Base-by-base conservation (phyloP, 768 basidiomycete species). In the Tricholoma matsutake region DNA sequence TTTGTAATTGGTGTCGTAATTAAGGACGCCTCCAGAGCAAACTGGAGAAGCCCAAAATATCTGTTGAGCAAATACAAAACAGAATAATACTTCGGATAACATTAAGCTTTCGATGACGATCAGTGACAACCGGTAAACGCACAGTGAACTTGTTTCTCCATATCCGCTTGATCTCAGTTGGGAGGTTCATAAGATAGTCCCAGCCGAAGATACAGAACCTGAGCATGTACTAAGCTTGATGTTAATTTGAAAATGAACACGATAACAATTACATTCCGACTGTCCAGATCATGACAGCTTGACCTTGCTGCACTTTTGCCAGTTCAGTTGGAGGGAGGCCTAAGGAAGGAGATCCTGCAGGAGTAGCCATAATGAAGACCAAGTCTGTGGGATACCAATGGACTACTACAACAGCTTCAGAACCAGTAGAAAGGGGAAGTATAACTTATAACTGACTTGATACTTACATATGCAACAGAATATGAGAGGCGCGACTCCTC, bases 151-250 rank as follows among this genome's bases (percentile, higher is more conserved):
- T 67, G 56, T 58, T 72, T 69, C 22, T 25, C 22, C 69, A 70
- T n/a, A 72, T 65, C 25, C 63, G 63, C 35, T 59, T 53, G 52
- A 66, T 66, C 51, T 72, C 71, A 43, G 67, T 58, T 20, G 66
- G 71, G 11, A 70, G 64, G 52, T 67, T 68, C 49, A 70, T 63
- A 29, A 70, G 55, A 52, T 65, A 69, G 41, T 72, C 66, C 69
- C 69, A 70, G 4, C 71, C 71, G 60, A 67, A 72, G 16, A 72
- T 69, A 35, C 69, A 72, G 58, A 70, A 72, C 58, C 71, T 72
- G 20, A 14, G 31, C 5, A 47, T 56, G 28, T 43, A 57, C 57
- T 35, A n/a, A 52, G 54, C 54, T 51, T 58, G 57, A 54, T 55
- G 28, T 49, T 22, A 28, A 37, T 4, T 31, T 32, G 10, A 32